A percentile compares a stretch with the other conserved stretches of the same genome.
These are phyloP conservation scores for Elsinoe ampelina DNA, from an alignment of 2,329 filamentous ascomycete genomes.

Conservation along the genomic window DNA sequence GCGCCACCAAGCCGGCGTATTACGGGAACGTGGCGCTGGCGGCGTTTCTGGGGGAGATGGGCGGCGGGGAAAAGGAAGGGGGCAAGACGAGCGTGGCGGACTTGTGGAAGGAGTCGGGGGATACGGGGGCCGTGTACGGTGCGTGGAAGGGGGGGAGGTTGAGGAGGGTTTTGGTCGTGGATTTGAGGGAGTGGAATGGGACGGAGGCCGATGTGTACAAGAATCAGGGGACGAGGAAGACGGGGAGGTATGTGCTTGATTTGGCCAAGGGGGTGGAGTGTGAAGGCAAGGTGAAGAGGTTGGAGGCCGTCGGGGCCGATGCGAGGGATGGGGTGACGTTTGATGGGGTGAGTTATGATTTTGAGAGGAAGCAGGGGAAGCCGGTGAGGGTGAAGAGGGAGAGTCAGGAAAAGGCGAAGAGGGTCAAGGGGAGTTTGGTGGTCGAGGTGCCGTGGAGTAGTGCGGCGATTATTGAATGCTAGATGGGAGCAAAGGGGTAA, in stretches of 20 bases:
- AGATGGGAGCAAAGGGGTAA: neutral
- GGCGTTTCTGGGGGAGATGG: conserved; percentile 39
- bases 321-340: conserved; percentile 53
- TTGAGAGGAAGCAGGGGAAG: conserved; percentile 46
- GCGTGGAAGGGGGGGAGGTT: conserved; percentile 41
- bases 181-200: conserved; percentile 49
- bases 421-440: conserved; percentile 5
- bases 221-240: conserved; percentile 23
- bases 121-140: conserved; percentile 46
- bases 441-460: conserved; percentile 15
- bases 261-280: conserved; percentile 24
- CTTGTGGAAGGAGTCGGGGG: conserved; percentile 32
- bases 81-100: conserved; percentile 36
- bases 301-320: conserved; percentile 55
- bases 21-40: conserved; percentile 54
- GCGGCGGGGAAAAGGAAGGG: conserved; percentile 18
- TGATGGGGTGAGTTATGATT: conserved; percentile 54
- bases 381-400: conserved; percentile 49
- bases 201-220: conserved; percentile 19
- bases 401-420: conserved; percentile 35
- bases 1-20: conserved; percentile 55
- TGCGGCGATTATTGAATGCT: conserved; percentile 10
- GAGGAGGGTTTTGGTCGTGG: conserved; percentile 45
- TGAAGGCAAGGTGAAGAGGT: conserved; percentile 36
- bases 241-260: conserved; percentile 35